Base-by-base conservation (phyloP, 2,329 filamentous ascomycete genomes). In the Trichoderma gracile region DNA sequence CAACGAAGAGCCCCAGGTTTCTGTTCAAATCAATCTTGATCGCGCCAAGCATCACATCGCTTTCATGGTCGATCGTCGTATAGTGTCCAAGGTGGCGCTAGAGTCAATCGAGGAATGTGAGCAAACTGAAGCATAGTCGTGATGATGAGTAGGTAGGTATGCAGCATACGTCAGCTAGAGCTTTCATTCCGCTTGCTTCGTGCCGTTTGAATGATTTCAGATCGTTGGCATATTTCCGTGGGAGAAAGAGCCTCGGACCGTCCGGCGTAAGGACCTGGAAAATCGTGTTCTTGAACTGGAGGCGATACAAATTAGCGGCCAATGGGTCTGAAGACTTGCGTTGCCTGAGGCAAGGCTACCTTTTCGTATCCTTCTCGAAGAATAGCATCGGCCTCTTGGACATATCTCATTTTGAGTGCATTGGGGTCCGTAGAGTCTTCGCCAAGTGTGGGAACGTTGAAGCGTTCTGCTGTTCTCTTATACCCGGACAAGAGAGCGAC, bases 11-110 rank as follows among this genome's bases (percentile, higher is more conserved):
- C 45, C 42, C 57, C 1, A 61, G 21, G 27, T 61, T 47, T 8
- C 57, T 23, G 23, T 47, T 61, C n/a, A 61, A 25, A 42, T 61
- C 57, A 19, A 61, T 61, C 2, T 49, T 47, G 27, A 61, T 61
- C 7, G 57, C 57, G 4, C 45, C 42, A 17, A 61, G 42, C 57
- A 61, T 61, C 27, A 53, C 50, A 14, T 53, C 50, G 50, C 50
- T 53, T 53, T 53, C 50, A 53, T 53, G 50, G n/a, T 53, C 50
- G 27, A 53, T 53, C 14, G 50, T 53, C 5, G 50, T 53, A 25
- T 53, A 53, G 27, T 53, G 50, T 3, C 50, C 50, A 53, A 53
- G 50, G 21, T 40, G 50, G 19, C 50, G 50, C 50, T 53, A 38
- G 9, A 38, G 15, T 21, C 21, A 53, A n/a, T 38, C 21, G 12